Base-by-base conservation (phyloP, 371 early-diverging fungal species). In the Mortierella sp. region DNA sequence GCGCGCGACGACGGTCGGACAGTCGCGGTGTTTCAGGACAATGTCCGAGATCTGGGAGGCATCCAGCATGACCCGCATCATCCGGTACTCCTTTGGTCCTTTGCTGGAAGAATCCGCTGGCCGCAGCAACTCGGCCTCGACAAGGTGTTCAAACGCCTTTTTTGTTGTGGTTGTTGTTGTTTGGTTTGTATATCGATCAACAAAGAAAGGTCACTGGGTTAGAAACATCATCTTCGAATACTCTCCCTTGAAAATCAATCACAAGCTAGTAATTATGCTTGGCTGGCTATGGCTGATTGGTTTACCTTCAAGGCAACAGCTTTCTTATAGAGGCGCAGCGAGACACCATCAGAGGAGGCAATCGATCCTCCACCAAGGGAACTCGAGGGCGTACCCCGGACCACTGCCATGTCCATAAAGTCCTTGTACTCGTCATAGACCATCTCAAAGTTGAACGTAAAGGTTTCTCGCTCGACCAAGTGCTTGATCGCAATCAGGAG, bases 371-470 rank as follows among this genome's bases (percentile, higher is more conserved):
- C 72, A 37, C 14, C 85, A 68, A 76, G n/a, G 9, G 77, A 64
- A 29, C 68, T 64, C 8, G 74, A 52, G 0, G 73, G 66, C 22
- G 77, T 77, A 40, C 90, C 92, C 22, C 87, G 86, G 1, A 88
- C 80, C 48, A 90, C 87, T 4, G 90, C 82, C 70, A 77, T 78
- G 53, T 89, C 91, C 92, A 93, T 89, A 73, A 96, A 95, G 3
- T 94, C 92, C 65, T 93, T 93, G 87, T 96, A 97, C 85, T 94
- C 96, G 68, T 97, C 95, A 80, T 95, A 96, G 2, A 96, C 92
- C 96, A 97, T 97, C 80, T 95, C 96, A 88, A 98, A 98, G 78
- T 97, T 98, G 80, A 96, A 96, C 22, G 88, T 86, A n/a, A 80
- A 80, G 24, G 89, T 90, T 31, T 94, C 93, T 26, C 90, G 89